Evolutionary conservation across 164 flowering plant species (phyloP).

Genomic region (Annona cherimola): DNA sequence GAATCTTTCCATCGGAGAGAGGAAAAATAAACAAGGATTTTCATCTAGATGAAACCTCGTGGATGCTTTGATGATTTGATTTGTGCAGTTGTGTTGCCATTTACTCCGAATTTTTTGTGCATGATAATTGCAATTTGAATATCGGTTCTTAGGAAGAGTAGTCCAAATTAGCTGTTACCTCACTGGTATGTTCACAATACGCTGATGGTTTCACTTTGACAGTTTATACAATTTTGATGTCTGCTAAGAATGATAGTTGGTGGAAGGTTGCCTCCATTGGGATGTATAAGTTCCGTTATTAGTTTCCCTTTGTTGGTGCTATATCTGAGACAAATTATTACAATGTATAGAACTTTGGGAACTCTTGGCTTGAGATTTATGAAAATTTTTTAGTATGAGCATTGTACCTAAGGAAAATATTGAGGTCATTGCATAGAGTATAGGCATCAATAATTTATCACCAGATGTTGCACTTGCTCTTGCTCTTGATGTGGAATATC

Average conservation of each 20-base stretch:
- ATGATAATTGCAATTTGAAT: neutral
- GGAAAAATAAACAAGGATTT: no score
- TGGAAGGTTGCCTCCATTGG: neutral
- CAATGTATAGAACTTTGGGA: neutral
- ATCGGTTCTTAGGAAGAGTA: neutral
- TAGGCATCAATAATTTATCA: constrained; percentile 69
- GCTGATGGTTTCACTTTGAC: neutral
- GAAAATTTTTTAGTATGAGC: constrained; percentile 32
- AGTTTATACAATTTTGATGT: neutral
- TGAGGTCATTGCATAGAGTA: constrained; percentile 85
- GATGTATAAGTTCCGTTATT: neutral
- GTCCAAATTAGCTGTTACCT: neutral
- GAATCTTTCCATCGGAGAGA: neutral
- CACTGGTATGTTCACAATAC: no score
- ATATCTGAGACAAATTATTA: neutral
- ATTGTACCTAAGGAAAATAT: constrained; percentile 79
- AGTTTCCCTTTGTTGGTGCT: neutral
- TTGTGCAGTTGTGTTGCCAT: neutral
- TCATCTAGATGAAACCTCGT: neutral
- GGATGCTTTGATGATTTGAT: neutral
- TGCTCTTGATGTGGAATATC: constrained; percentile 93
- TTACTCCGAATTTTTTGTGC: neutral
- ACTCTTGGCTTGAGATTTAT: neutral
- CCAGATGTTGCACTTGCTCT: constrained; percentile 76
- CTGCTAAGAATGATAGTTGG: neutral